Evolutionary conservation across 2,329 filamentous ascomycete species (phyloP), one percentile per base, ranked within the genome.

Genomic region (Verticillium zaregamsianum): DNA sequence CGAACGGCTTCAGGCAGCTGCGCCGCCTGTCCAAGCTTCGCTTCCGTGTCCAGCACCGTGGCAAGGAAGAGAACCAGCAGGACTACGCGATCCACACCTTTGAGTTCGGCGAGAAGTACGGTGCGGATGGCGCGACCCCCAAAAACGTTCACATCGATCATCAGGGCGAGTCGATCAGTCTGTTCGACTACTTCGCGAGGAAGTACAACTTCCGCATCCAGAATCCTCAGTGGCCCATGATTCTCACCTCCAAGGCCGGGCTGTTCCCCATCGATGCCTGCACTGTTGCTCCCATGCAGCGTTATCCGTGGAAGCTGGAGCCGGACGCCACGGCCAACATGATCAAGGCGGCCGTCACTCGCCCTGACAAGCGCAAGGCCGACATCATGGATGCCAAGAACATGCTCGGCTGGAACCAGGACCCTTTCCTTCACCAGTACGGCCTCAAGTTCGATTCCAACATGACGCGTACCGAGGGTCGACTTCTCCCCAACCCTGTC

Each of bases 311-410:
- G 76, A 90, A 90, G 73, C 72, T 90, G 1, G 82, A 82, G 59
- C 79, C 82, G 0, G 72, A 76, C 0, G 82, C 96, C 77, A 97
- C 94, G 0, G 79, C 89, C 0, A 77, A 83, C 5, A 99, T 99
- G 95, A 97, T 99, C 79, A 94, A 90, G 74, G 92, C 94, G 69
- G 93, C 94, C 0, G 94, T 97, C 5, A 92, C 90, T 6, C 84
- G 89, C 1, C 95, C 95, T 0, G 72, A 73, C 0, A 73, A 87
- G 33, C 90, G 95, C n/a, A 84, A 86, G 66, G 68, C 72, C 0
- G 86, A 90, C 23, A 93, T 98, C 67, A 77, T 87, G 57, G 73
- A 83, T 3, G 90, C 90, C 17, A 84, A 97, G 9, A 71, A 77
- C 0, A 83, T 90, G 66, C 80, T 94, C 0, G 78, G 86, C 11